Conservation (phyloP, 2,329 filamentous ascomycete genomes). For the Penicillium sp. region DNA sequence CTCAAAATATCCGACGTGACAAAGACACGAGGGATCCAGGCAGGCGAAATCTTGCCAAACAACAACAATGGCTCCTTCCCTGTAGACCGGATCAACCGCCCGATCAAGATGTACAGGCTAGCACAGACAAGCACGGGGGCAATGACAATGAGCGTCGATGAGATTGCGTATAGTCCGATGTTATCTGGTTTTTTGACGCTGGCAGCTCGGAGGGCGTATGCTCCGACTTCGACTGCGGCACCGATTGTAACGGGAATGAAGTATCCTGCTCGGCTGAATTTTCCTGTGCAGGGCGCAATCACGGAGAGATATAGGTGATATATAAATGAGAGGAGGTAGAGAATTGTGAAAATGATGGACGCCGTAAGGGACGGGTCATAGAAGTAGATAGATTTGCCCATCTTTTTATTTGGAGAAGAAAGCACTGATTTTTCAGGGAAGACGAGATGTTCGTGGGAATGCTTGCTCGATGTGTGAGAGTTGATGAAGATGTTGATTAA, state of each 20-base stretch:
- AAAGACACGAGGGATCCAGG: not conserved
- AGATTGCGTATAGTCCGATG: conserved; percentile 36
- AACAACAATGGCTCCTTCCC: not conserved
- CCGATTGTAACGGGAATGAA: not conserved
- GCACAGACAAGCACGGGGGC: conserved; percentile 54
- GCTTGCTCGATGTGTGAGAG: not conserved
- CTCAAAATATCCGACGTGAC: not conserved
- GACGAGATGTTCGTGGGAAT: not conserved
- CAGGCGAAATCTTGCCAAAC: not conserved
- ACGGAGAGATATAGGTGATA: not conserved
- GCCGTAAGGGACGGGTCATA: not conserved
- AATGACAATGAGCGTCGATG: conserved; percentile 49
- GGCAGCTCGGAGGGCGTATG: not conserved
- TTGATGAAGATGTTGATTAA: not conserved
- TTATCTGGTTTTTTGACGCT: not conserved
- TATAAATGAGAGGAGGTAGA: not conserved
- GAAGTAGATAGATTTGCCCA: not conserved
- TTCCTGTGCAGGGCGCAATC: not conserved
- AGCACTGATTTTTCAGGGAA: not conserved
- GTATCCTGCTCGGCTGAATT: not conserved
- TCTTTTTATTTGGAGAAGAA: not conserved
- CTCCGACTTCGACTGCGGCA: not conserved
- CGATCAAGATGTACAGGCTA: conserved; percentile 55
- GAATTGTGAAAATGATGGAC: not conserved
- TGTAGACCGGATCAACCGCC: conserved; percentile 35